Evolutionary conservation across 345 rosid species (phyloP), one percentile per base, ranked within the genome.

Genomic region (Brassica juncea): DNA sequence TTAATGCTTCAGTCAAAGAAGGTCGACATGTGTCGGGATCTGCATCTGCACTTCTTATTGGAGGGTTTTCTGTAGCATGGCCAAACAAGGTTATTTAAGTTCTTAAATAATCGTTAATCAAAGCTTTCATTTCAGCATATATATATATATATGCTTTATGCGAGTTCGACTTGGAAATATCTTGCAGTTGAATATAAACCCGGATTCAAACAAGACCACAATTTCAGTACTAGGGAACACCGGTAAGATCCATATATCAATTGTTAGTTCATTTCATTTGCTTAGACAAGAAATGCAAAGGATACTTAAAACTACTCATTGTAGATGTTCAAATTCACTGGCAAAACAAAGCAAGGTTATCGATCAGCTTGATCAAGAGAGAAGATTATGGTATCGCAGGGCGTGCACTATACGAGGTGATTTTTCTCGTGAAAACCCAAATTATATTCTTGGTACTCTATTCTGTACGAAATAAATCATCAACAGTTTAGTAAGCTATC

Each of bases 31-130:
- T 88, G 75, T 87, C 89, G 60, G 97, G 91, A 77, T 89, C 98
- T 71, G 87, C 92, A 72, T 88, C 97, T 72, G 97, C 94, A 69
- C 85, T 89, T 84, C 90, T 94, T 77, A 72, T 91, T 55, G 97
- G 98, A 77, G 98, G 98, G 60, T 94, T 94, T 82, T 87, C 97
- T 62, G 82, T 94, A 69, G 19, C 85, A 84, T 91, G 86, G 72
- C 83, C 85, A 86, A 85, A 76, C 73, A 83, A 89, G 97, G 98
- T 94, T 80, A 84, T 74, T 55, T 34, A 32, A 68, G 12, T 80
- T 58, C 34, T 66, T 27, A 64, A 30, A 42, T 52, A 37, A 30
- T 60, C 49, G 2, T 71, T 32, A 4, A 80, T 15, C 67, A 54
- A 27, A 64, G 60, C 75, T 34, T 79, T 62, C 32, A 57, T 12